Conservation (phyloP, 306 rosid species). For the Dryas alaskensis region DNA sequence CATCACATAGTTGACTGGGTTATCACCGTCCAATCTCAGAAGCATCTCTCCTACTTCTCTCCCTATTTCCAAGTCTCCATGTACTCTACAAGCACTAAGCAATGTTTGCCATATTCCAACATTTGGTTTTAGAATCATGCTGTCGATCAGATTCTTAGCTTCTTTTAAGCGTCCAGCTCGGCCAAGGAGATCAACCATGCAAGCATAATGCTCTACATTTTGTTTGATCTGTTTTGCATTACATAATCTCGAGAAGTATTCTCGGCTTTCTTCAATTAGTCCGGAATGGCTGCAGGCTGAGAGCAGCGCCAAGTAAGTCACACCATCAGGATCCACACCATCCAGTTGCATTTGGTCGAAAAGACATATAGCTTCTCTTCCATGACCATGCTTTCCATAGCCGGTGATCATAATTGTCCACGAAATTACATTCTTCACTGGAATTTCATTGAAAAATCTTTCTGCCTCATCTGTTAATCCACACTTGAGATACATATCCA, state of each 20-base stretch:
- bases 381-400: slow-evolving; percentile 62
- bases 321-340: slow-evolving; percentile 48
- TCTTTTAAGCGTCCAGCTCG: slow-evolving; percentile 51
- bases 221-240: slow-evolving; percentile 26
- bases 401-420: slow-evolving; percentile 77
- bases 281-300: slow-evolving; percentile 71
- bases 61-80: slow-evolving; percentile 52
- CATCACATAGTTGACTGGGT: slow-evolving; percentile 60
- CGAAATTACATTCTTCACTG: slow-evolving; percentile 42
- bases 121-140: slow-evolving; percentile 56
- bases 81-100: slow-evolving; percentile 59
- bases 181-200: slow-evolving; percentile 68
- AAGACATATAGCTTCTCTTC: slow-evolving; percentile 41
- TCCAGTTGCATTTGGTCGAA: slow-evolving; percentile 44
- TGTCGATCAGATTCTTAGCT: slow-evolving; percentile 51
- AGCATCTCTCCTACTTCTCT: slow-evolving; percentile 53
- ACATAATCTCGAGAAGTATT: slow-evolving; percentile 46
- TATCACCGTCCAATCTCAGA: slow-evolving; percentile 40
- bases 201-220: slow-evolving; percentile 61
- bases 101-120: slow-evolving; percentile 63
- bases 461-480: slow-evolving; percentile 53
- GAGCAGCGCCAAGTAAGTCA: slow-evolving; percentile 58
- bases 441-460: slow-evolving; percentile 45
- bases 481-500: slow-evolving; percentile 70
- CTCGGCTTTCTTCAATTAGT: slow-evolving; percentile 49